Evolutionary conservation across 1,284 basidiomycete species (phyloP).

Genomic region (Malassezia psittaci): DNA sequence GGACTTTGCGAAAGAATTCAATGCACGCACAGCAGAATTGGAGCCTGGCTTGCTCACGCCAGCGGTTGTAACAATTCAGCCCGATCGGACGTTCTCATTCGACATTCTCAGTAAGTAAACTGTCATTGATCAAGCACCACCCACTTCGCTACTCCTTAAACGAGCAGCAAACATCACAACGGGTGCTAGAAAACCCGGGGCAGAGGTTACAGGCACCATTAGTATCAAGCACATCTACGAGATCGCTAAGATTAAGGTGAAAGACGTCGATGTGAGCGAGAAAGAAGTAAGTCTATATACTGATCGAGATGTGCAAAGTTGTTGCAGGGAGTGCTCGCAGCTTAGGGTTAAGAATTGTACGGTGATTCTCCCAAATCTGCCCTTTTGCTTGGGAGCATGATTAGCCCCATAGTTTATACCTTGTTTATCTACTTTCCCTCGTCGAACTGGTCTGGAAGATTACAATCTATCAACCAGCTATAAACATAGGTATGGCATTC

Average conservation of each 20-base stretch:
- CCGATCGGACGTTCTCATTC: conserved; percentile 91
- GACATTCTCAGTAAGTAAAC: conserved; percentile 30
- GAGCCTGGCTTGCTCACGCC: conserved; percentile 78
- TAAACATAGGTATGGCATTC: too few relatives aligned
- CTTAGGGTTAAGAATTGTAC: conserved; percentile 16
- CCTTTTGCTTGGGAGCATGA: not conserved
- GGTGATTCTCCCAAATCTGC: not conserved
- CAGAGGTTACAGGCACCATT: conserved; percentile 68
- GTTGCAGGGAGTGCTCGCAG: conserved; percentile 17
- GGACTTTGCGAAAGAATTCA: conserved; percentile 79
- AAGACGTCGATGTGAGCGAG: conserved; percentile 53
- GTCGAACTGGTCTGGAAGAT: not conserved
- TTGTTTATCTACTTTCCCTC: not conserved
- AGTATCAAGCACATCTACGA: conserved; percentile 96
- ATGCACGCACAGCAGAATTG: conserved; percentile 69
- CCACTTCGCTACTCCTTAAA: conserved; percentile 78
- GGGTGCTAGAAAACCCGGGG: conserved; percentile 58
- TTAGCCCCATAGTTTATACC: not conserved
- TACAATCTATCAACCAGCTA: not conserved
- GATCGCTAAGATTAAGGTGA: conserved; percentile 92
- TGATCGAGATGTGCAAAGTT: conserved; percentile 14
- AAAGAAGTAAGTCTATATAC: conserved; percentile 27
- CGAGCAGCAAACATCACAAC: conserved; percentile 82
- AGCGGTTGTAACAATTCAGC: conserved; percentile 79
- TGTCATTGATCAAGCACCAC: conserved; percentile 56